Conservation (phyloP, 345 rosid species). For the Hibiscus syriacus region DNA sequence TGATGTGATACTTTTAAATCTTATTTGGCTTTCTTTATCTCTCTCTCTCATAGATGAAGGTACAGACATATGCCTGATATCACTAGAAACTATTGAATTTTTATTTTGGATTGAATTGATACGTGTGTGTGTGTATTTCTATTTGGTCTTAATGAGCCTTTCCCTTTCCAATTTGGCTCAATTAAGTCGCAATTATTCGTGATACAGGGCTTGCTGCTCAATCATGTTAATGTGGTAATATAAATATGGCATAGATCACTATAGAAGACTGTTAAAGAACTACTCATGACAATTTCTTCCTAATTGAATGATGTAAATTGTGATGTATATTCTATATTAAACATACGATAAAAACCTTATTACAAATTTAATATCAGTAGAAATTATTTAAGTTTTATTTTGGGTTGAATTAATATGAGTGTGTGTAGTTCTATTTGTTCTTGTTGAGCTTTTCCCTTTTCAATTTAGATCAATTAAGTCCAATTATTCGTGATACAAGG, state of each 20-base stretch:
- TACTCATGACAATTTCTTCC: neutral
- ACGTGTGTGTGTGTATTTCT: neutral
- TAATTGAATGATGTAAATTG: neutral
- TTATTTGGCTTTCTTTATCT: too few species aligned
- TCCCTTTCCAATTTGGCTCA: neutral
- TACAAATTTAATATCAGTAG: too few species aligned
- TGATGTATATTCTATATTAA: neutral
- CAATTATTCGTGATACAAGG: neutral
- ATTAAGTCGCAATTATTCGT: neutral
- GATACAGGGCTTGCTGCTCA: neutral
- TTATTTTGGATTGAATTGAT: neutral
- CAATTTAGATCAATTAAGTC: neutral
- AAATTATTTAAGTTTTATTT: neutral
- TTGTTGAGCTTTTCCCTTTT: neutral
- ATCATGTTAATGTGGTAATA: neutral
- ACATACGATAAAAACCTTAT: neutral
- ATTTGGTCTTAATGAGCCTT: neutral
- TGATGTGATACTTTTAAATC: too few species aligned
- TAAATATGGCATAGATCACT: slow-evolving; percentile 2
- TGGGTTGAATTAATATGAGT: neutral
- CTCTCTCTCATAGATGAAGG: too few species aligned
- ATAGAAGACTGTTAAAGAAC: neutral
- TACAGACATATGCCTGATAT: neutral
- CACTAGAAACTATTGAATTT: neutral
- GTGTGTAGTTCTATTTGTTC: neutral